These are phyloP conservation scores for Domatiomyces globalis DNA, from an alignment of 2,329 filamentous ascomycete species.

Conservation along the genomic window DNA sequence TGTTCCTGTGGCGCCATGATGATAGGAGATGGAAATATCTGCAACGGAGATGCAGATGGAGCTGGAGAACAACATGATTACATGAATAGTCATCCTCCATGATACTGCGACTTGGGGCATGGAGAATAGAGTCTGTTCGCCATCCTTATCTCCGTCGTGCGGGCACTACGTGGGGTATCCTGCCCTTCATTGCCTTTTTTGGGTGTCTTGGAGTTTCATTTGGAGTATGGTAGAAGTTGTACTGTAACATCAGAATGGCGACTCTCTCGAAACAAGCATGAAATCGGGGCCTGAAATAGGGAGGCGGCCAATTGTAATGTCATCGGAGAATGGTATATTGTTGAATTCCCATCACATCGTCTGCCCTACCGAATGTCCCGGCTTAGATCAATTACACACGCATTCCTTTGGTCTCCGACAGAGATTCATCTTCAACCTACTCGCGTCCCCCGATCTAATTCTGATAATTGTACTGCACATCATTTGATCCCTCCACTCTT, in stretches of 20 bases:
- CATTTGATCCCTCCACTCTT: not conserved
- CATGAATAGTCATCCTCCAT: not conserved
- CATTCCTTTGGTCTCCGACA: no score
- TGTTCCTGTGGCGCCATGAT: slow-evolving; percentile 12
- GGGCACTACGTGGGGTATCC: not conserved
- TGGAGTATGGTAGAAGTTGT: not conserved
- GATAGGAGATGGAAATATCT: not conserved
- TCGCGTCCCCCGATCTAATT: not conserved
- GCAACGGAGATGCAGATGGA: not conserved
- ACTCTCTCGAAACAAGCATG: no score
- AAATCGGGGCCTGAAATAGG: no score
- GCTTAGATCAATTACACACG: no score
- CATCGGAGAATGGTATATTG: no score
- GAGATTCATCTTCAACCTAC: no score
- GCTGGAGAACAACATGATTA: not conserved
- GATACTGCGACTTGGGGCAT: not conserved
- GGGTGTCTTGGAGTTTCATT: not conserved
- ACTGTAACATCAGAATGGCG: no score
- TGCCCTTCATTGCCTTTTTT: not conserved
- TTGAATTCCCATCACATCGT: no score
- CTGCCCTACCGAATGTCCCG: no score
- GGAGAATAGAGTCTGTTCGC: not conserved
- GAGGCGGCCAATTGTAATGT: no score
- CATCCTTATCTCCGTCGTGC: not conserved
- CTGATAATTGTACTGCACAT: slow-evolving; percentile 9